These are phyloP conservation scores for Neohortaea acidophila DNA, from an alignment of 495 filamentous ascomycete genomes.

Conservation along the genomic window DNA sequence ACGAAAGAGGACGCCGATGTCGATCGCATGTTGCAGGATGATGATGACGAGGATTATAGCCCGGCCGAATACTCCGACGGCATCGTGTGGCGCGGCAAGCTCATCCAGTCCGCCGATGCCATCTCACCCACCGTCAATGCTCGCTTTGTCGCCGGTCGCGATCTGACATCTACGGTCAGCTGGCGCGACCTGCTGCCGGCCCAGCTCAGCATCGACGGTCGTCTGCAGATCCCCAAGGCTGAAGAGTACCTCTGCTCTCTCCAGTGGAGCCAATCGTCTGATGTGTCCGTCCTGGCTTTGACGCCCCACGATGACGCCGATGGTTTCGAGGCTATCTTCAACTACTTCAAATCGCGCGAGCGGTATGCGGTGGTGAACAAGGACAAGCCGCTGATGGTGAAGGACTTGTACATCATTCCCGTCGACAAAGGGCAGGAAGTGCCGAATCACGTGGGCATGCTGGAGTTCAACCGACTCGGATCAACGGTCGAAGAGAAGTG, in stretches of 20 bases:
- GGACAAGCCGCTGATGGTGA: constrained; percentile 32
- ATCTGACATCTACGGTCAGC: constrained; percentile 43
- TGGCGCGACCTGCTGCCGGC: constrained; percentile 59
- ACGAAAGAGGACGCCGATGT: constrained; percentile 64
- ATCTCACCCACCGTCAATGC: constrained; percentile 60
- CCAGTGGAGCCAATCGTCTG: constrained; percentile 53
- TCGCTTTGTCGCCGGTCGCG: constrained; percentile 62
- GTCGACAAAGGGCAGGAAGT: constrained; percentile 22
- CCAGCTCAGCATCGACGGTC: constrained; percentile 59
- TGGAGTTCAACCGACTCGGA: constrained; percentile 53
- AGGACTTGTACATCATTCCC: constrained; percentile 30
- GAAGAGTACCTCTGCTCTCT: constrained; percentile 79
- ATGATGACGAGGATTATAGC: constrained; percentile 71
- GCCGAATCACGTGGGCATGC: constrained; percentile 56
- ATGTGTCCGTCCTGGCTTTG: constrained; percentile 47
- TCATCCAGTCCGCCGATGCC: constrained; percentile 33
- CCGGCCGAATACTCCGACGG: constrained; percentile 50
- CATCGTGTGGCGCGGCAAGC: constrained; percentile 61
- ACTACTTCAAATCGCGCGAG: constrained; percentile 63
- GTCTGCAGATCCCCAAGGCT: constrained; percentile 64
- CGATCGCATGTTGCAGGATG: constrained; percentile 73
- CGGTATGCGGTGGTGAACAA: constrained; percentile 70
- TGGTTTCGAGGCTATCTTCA: constrained; percentile 53
- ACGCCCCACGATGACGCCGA: constrained; percentile 36
- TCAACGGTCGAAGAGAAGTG: constrained; percentile 47